A percentile compares a stretch with the other conserved stretches of the same genome.
phyloP scores from a whole-genome alignment of 306 rosid species.

The Lathyrus sativus region DNA sequence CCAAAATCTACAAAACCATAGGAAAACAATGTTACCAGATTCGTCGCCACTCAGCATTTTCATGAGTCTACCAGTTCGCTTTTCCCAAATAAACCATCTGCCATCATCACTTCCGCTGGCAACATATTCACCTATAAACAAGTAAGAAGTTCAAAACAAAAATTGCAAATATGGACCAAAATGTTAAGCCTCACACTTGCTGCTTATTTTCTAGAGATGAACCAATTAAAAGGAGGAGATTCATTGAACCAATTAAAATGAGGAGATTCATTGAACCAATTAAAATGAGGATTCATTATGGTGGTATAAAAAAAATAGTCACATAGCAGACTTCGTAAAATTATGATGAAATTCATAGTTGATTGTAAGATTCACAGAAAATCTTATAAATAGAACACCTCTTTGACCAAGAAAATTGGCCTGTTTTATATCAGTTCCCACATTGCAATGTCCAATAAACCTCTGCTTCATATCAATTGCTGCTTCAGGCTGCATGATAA shows the following conservation, averaged over 20 bases:
- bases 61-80: slow-evolving; percentile 81
- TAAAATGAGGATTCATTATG: slow-evolving; percentile 6
- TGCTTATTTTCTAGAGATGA: slow-evolving; percentile 14
- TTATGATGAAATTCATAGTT: slow-evolving; percentile 1
- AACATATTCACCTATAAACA: slow-evolving; percentile 74
- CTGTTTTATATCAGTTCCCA: slow-evolving; percentile 97
- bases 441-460: slow-evolving; percentile 89
- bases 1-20: slow-evolving; percentile 20
- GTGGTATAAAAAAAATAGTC: not conserved
- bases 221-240: slow-evolving; percentile 10
- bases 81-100: slow-evolving; percentile 98
- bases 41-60: slow-evolving; percentile 88
- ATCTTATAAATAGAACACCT: slow-evolving; percentile 52
- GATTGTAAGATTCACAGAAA: slow-evolving; percentile 21
- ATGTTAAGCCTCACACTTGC: slow-evolving; percentile 21
- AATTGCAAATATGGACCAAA: slow-evolving; percentile 17
- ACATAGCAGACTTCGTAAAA: slow-evolving; percentile 16
- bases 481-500: slow-evolving; percentile 72
- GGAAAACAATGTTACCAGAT: slow-evolving; percentile 60
- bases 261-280: slow-evolving; percentile 11
- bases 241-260: slow-evolving; percentile 9
- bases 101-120: slow-evolving; percentile 99
- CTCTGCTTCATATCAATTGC: slow-evolving; percentile 92
- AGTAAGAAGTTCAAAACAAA: slow-evolving; percentile 11
- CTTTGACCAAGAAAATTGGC: slow-evolving; percentile 95